Evolutionary conservation across 805 yeast genomes (phyloP).

Genomic region (Blastobotrys mokoenaii): DNA sequence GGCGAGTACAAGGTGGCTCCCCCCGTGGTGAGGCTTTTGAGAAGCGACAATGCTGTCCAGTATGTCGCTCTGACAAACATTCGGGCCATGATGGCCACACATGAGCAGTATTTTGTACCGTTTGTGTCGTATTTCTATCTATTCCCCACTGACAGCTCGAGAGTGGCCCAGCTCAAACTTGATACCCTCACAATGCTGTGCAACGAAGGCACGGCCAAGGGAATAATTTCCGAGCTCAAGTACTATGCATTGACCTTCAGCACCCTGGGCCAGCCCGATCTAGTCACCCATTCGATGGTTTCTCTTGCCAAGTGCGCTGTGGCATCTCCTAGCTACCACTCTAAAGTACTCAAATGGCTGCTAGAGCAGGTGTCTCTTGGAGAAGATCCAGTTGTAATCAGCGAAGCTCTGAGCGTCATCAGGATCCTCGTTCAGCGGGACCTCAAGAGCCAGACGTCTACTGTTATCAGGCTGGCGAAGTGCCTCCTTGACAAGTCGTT

Average conservation of each 20-base stretch:
- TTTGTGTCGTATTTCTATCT: slow-evolving; percentile 37
- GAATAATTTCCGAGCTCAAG: slow-evolving; percentile 54
- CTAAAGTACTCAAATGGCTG: slow-evolving; percentile 54
- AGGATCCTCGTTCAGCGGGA: slow-evolving; percentile 62
- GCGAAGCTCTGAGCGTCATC: slow-evolving; percentile 65
- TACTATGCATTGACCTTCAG: slow-evolving; percentile 35
- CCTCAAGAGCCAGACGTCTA: slow-evolving; percentile 43
- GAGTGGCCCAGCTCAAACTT: slow-evolving; percentile 46
- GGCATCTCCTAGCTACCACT: slow-evolving; percentile 12
- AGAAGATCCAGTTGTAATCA: slow-evolving; percentile 32
- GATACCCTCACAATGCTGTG: slow-evolving; percentile 53
- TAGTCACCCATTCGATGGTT: slow-evolving; percentile 44
- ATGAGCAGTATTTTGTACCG: slow-evolving; percentile 28
- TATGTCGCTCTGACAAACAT: slow-evolving; percentile 41
- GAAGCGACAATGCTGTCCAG: slow-evolving; percentile 29
- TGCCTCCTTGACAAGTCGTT: slow-evolving; percentile 10
- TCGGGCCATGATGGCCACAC: slow-evolving; percentile 29
- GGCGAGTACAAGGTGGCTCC: slow-evolving; percentile 41
- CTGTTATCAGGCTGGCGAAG: slow-evolving; percentile 44
- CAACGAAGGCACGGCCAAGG: slow-evolving; percentile 41
- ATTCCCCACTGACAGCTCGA: slow-evolving; percentile 42
- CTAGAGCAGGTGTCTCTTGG: slow-evolving; percentile 36
- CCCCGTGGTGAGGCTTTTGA: slow-evolving; percentile 39
- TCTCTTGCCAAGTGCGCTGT: slow-evolving; percentile 47
- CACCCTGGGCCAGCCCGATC: slow-evolving; percentile 17